Conservation (phyloP, 768 basidiomycete species). For the Kondoa subrosea region DNA sequence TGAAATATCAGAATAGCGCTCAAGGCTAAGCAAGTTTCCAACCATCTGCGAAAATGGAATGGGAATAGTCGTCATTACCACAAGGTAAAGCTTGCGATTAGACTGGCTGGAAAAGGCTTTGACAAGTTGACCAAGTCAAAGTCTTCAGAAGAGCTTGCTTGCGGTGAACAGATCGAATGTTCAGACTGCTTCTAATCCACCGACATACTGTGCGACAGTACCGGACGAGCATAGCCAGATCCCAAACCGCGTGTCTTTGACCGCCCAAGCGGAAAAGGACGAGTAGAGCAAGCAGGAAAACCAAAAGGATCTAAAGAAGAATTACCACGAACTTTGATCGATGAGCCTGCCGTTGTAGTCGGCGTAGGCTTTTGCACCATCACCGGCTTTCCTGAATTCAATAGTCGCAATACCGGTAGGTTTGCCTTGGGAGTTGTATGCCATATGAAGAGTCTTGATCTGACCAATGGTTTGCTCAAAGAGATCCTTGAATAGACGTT, state of each 20-base stretch:
- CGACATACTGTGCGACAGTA: too few relatives aligned
- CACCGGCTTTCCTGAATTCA: constrained; percentile 66
- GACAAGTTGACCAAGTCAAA: too few relatives aligned
- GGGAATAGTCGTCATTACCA: neutral
- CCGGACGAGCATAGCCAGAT: too few relatives aligned
- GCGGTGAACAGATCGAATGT: too few relatives aligned
- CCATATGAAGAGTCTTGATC: constrained; percentile 62
- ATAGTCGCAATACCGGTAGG: constrained; percentile 83
- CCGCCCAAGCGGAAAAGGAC: too few relatives aligned
- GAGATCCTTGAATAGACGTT: too few relatives aligned
- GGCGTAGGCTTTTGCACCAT: constrained; percentile 77
- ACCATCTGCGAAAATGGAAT: too few relatives aligned
- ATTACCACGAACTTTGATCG: constrained; percentile 98
- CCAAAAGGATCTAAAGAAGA: constrained; percentile 29
- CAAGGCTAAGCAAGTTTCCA: neutral
- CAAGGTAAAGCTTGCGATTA: too few relatives aligned
- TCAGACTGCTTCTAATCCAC: too few relatives aligned
- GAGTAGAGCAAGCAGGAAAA: constrained; percentile 23
- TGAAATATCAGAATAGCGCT: neutral
- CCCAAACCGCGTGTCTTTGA: too few relatives aligned
- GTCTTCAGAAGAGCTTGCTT: too few relatives aligned
- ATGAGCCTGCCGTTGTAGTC: constrained; percentile 97
- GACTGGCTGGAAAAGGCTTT: too few relatives aligned
- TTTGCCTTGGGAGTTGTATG: constrained; percentile 66
- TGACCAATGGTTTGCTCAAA: constrained; percentile 81